Conservation (phyloP, 306 rosid genomes). For the Potentilla sterilis region DNA sequence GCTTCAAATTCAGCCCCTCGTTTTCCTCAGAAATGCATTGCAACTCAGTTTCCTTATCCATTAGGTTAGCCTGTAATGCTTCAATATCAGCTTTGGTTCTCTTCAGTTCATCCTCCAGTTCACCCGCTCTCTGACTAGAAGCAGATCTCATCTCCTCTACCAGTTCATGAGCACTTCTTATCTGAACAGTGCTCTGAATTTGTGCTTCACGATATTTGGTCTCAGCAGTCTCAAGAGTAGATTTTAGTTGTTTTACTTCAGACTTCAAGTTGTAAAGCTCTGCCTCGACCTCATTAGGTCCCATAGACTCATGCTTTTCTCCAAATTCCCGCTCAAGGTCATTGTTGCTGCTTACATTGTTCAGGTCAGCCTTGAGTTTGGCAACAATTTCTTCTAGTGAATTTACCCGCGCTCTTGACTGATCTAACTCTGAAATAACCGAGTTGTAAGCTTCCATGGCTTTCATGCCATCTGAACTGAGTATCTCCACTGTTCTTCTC, state of each 20-base stretch:
- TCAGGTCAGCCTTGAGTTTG: constrained; percentile 35
- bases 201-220: constrained; percentile 69
- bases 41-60: constrained; percentile 95
- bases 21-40: constrained; percentile 89
- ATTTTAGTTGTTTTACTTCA: constrained; percentile 49
- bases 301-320: constrained; percentile 24
- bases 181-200: constrained; percentile 57
- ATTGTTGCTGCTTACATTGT: constrained; percentile 17
- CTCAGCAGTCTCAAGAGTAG: constrained; percentile 68
- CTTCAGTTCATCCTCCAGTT: constrained; percentile 53
- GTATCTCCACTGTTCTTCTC: constrained; percentile 49
- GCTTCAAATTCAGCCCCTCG: constrained; percentile 56
- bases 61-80: constrained; percentile 72
- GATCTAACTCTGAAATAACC: constrained; percentile 54
- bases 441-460: constrained; percentile 50
- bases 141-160: constrained; percentile 63
- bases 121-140: constrained; percentile 45
- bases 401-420: constrained; percentile 51
- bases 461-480: constrained; percentile 52
- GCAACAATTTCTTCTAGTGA: constrained; percentile 53
- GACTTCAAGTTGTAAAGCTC: constrained; percentile 51
- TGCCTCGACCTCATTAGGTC: constrained; percentile 31
- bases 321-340: constrained; percentile 28
- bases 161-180: constrained; percentile 57
- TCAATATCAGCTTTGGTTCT: constrained; percentile 54